These are phyloP conservation scores for Yamadazyma tumulicola DNA, from an alignment of 805 yeast genomes.

Conservation along the genomic window DNA sequence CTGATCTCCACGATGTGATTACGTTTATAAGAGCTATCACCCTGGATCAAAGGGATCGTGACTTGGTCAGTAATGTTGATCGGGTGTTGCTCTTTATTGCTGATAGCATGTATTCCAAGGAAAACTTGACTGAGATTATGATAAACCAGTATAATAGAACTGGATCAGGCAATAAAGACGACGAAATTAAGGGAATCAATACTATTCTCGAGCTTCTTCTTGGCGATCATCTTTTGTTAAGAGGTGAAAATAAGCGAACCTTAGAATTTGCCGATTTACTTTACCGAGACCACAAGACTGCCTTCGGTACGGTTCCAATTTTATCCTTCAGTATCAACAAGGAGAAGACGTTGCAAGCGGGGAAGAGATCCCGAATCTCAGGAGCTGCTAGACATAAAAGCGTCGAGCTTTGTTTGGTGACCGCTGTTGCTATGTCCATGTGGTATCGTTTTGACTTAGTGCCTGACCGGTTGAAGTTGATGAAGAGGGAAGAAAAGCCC, in stretches of 20 bases:
- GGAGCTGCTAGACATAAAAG: conserved; percentile 3
- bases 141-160: background rate
- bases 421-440: conserved; percentile 4
- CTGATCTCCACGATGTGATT: background rate
- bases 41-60: background rate
- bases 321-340: background rate
- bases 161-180: background rate
- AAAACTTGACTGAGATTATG: background rate
- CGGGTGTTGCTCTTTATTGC: too few relatives aligned
- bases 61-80: background rate
- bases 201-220: conserved; percentile 1
- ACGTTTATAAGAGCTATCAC: background rate
- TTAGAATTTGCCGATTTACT: conserved; percentile 2
- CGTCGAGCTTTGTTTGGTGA: conserved; percentile 2
- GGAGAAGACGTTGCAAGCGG: background rate
- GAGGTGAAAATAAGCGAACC: conserved; percentile 2
- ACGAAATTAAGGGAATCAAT: conserved; percentile 1
- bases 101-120: too few relatives aligned
- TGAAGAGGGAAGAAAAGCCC: background rate
- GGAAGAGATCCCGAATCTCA: background rate
- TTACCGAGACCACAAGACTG: background rate
- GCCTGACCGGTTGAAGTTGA: background rate
- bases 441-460: conserved; percentile 6
- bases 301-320: background rate
- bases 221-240: conserved; percentile 3